Base-by-base conservation (phyloP, 345 rosid species). In the Garcia nutans region DNA sequence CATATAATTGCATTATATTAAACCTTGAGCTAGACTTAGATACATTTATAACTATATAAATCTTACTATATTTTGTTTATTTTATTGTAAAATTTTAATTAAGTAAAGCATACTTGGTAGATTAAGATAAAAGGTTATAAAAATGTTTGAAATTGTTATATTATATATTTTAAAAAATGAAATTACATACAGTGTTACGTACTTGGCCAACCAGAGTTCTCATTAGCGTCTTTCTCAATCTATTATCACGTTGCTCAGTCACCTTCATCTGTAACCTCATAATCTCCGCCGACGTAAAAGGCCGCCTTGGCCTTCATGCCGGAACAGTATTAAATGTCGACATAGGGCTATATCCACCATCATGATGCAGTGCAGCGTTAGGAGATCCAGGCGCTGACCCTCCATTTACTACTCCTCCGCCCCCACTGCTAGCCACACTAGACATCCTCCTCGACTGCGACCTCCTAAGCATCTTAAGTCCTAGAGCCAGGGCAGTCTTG, bases 221-320 rank as follows among this genome's bases (percentile, higher is more conserved):
- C 92, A 92, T 84, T 55, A 96, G 92, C 59, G 98, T 93, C 75
- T 91, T 93, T 69, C 96, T 82, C 62, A 96, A 87, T 85, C 98
- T 76, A 70, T 84, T 89, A 72, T 96, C 99, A 64, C 93, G 89
- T 49, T 88, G 94, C 84, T 96, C 99, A 28, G 94, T 89, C 37
- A 96, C 98, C 82, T 85, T 78, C 98, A 95, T 93, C 70, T 95
- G 99, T 72, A 87, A 86, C 83, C 97, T 90, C 97, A 95, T 93
- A 49, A 95, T 88, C 90, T 95, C 99, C 0, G 97, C 99, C 12
- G 96, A 91, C 2, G 98, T 93, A 64, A 91, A 61, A 1, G 96
- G 99, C 52, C 99, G 74, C 73, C 90, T 80, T 0, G 94, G 88
- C 65, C 94, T 86, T 31, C 82, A 45, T 12, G 81, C 67, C 1